Base-by-base conservation (phyloP, 768 basidiomycete species). In the Chalciporus piperatus region DNA sequence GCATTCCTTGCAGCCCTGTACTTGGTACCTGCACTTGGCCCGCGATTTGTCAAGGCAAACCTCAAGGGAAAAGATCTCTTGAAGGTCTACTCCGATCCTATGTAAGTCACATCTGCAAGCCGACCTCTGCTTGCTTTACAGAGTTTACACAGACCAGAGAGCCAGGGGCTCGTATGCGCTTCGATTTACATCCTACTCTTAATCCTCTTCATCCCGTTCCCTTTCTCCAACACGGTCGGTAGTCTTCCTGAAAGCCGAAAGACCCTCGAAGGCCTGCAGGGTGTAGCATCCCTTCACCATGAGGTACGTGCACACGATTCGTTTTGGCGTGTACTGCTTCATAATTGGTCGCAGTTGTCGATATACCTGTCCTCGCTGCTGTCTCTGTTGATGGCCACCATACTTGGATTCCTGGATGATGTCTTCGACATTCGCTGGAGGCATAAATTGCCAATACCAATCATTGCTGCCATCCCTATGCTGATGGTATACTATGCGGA, bases 371-470 rank as follows among this genome's bases (percentile, higher is more conserved):
- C 97, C 0, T 92, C 92, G 9, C 64, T 99, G 7, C 78, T 99
- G n/a, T 94, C 91, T 0, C 76, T 99, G 33, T 73, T 98, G 30
- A 91, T 92, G 39, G 95, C 97, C 0, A 95, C 94, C 0, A 77
- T 98, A 54, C 82, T 99, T 8, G 97, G 97, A 28, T 96, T 99
- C 66, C 76, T 98, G 41, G 97, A 99, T 62, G 97, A 99, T 69
- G 81, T 98, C 4, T 99, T 98, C 59, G 97, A 99, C 67, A 98
- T 99, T 58, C 85, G 97, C 16, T 99, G 97, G 97, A 74, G 97
- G 51, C 93, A 98, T 71, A 99, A 99, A 68, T 73, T 99, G 12
- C 97, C 97, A 0, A 95, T 99, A 48, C 97, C 97, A 0, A 82
- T 99, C 64, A 89, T 99, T 55, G 96, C 93, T 0, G 90, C 91